Base-by-base conservation (phyloP, 2,329 filamentous ascomycete genomes). In the Chaetomium strumarium region DNA sequence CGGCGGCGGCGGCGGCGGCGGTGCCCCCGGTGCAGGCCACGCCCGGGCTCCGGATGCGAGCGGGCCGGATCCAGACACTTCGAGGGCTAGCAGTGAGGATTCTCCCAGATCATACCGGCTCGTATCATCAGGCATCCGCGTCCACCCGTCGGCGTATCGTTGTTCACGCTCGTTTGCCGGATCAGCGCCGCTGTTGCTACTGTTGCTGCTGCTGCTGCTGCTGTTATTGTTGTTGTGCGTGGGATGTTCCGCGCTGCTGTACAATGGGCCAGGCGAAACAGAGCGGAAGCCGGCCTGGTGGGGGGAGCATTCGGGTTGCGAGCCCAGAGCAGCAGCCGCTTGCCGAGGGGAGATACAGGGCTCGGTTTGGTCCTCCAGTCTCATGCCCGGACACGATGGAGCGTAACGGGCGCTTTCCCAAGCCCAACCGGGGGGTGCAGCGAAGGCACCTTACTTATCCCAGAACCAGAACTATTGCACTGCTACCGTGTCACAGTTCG, bases 71-170 rank as follows among this genome's bases (percentile, higher is more conserved):
- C 46, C 46, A 33, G 42, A 31, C 40, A 56, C 54, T 47, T 63
- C 57, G 58, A 46, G 58, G 46, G 58, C 54, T 45, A 58, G 7
- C 7, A 24, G 43, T 31, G 58, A 53, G 41, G 55, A 53, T 47
- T 65, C 59, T 24, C 57, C 65, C 57, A 62, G 55, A 64, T 58
- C 66, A 68, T 68, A 55, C 52, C 64, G 66, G 50, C 59, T 58
- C 46, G 49, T 60, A 33, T 64, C 60, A 33, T 64, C 59, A 34
- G 54, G 56, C 42, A 52, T 46, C 59, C 56, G 54, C 40, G 52
- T 51, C 58, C 56, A 58, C 50, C 55, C 53, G 40, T 41, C 54
- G n/a, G n/a, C n/a, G 14, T 49, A 52, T 34, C 55, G 49, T 30
- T 59, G 41, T 37, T 55, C 50, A 36, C 54, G 49, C 30, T 55